Conservation (phyloP, 2,329 filamentous ascomycete genomes). For the Aspergillus pseudoviridinutans region DNA sequence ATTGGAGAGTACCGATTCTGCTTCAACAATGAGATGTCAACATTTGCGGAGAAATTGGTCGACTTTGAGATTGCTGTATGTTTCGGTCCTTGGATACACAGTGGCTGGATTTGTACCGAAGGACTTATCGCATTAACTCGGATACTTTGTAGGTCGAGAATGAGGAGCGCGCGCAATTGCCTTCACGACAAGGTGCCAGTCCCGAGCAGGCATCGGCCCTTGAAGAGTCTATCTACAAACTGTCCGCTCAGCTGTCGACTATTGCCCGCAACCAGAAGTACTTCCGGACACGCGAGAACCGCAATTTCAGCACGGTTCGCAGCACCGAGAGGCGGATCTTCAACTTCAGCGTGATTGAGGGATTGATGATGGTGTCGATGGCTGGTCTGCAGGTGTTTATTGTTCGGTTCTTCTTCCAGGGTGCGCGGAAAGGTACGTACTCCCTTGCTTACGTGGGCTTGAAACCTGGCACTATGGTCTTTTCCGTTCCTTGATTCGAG, state of each 20-base stretch:
- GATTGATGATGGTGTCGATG: slow-evolving; percentile 88
- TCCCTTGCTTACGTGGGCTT: neutral
- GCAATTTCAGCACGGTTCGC: slow-evolving; percentile 96
- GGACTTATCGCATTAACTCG: neutral
- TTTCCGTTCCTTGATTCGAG: neutral
- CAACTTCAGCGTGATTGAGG: slow-evolving; percentile 95
- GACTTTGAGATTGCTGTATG: slow-evolving; percentile 94
- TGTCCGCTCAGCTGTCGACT: slow-evolving; percentile 87
- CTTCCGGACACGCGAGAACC: slow-evolving; percentile 97
- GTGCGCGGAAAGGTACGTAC: slow-evolving; percentile 59
- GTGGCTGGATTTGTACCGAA: neutral
- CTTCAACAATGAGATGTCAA: slow-evolving; percentile 98
- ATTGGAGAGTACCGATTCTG: slow-evolving; percentile 92
- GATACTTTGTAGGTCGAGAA: slow-evolving; percentile 70
- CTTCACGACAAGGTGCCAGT: slow-evolving; percentile 80
- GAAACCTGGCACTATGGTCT: neutral
- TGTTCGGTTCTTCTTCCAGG: slow-evolving; percentile 98
- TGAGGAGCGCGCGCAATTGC: slow-evolving; percentile 74
- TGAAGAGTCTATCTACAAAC: slow-evolving; percentile 92
- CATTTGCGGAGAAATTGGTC: slow-evolving; percentile 93
- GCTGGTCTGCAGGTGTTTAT: slow-evolving; percentile 94
- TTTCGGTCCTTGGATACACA: slow-evolving; percentile 10
- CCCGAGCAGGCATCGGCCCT: slow-evolving; percentile 85
- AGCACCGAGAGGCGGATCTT: slow-evolving; percentile 95
- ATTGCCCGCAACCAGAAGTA: slow-evolving; percentile 98